Base-by-base conservation (phyloP, 2,329 filamentous ascomycete species). In the Pseudogymnoascus sp. region DNA sequence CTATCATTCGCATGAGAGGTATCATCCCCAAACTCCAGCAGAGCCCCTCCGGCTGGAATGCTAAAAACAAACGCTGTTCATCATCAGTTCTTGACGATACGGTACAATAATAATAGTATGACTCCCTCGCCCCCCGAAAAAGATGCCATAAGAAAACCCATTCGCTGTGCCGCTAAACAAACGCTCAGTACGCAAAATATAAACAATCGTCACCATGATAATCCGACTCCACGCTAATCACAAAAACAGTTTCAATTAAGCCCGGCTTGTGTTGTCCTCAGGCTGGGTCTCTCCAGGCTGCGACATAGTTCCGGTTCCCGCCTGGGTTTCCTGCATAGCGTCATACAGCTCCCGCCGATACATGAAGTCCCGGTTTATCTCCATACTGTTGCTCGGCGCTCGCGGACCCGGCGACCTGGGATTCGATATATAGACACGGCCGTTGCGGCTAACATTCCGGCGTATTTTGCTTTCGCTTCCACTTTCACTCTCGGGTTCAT, bases 351-450 rank as follows among this genome's bases (percentile, higher is more conserved):
- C 59, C 14, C 16, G 59, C 35, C 28, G 14, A 59, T 71, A 71
- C 71, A 74, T 74, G 60, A 73, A 73, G 33, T 70, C 68, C 16
- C 73, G 68, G 41, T 71, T 68, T 14, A 75, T 70, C 26, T 74
- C 73, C 72, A 75, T 74, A 61, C 70, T 73, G 62, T 72, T 63
- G 28, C 59, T 61, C 31, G 68, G 67, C 14, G 73, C 65, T 56
- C 72, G 66, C 6, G 70, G 71, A 46, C 72, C 72, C 8, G 71
- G 72, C 3, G 73, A 74, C 12, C 70, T 68, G 6, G 72, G 72
- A 62, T 74, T 71, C 0, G 66, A 61, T 46, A 74, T 65, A 60
- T 72, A 71, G n/a, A 75, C 72, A 14, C 73, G 68, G n/a, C 63
- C 63, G 38, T 3, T 12, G 33, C 63, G 43, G 19, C 16, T 38